These are phyloP conservation scores for Pistacia vera DNA, from an alignment of 345 rosid species.

Conservation along the genomic window DNA sequence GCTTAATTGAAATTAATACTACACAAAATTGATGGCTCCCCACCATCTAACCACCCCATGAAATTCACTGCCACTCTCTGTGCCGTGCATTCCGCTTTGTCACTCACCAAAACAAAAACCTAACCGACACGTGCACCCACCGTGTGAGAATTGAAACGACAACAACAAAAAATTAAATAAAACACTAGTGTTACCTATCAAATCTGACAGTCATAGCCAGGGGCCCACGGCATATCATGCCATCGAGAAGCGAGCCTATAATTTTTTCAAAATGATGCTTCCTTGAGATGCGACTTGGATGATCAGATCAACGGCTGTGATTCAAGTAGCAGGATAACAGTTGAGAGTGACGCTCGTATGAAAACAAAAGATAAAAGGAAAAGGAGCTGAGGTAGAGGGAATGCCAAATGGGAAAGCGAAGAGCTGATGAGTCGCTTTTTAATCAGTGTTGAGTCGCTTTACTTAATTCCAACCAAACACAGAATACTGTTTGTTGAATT, in stretches of 20 bases:
- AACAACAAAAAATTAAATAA: neutral
- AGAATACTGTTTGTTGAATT: neutral
- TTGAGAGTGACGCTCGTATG: neutral
- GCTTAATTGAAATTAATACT: neutral
- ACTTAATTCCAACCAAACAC: conserved; percentile 31
- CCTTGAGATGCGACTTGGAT: neutral
- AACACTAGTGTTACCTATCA: neutral
- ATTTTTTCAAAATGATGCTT: too few species aligned
- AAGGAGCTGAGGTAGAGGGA: conserved; percentile 13
- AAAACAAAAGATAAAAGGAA: neutral
- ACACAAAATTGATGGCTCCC: neutral
- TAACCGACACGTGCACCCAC: conserved; percentile 14
- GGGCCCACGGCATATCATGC: neutral
- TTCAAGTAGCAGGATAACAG: neutral
- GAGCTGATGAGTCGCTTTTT: conserved; percentile 28
- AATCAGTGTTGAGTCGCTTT: conserved; percentile 36
- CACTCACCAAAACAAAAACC: neutral
- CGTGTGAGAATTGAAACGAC: too few species aligned
- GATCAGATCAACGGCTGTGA: conserved; percentile 24
- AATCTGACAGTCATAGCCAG: neutral
- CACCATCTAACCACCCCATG: conserved; percentile 10
- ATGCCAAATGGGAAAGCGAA: conserved; percentile 29
- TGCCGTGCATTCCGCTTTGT: conserved; percentile 26
- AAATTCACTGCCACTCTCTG: conserved; percentile 17
- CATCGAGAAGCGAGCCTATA: conserved; percentile 25